Conservation (phyloP, 352 stramenopile genomes). For the Globisporangium paroecandrum region DNA sequence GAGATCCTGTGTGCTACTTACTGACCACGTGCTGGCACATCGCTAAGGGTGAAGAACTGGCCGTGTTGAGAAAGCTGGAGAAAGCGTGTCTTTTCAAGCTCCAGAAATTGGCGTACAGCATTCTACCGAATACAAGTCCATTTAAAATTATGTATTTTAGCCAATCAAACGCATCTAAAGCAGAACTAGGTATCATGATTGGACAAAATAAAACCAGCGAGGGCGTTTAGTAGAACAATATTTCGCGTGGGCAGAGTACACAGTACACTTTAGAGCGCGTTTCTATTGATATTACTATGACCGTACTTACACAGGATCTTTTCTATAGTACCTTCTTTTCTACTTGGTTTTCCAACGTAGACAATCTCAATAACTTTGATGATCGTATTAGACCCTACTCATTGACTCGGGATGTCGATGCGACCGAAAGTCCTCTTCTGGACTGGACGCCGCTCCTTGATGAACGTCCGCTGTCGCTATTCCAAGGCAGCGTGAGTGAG, state of each 20-base stretch:
- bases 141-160: neutral
- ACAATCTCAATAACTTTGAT: too few relatives aligned
- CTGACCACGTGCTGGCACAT: too few relatives aligned
- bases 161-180: neutral
- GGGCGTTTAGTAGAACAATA: too few relatives aligned
- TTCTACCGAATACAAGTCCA: neutral
- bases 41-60: too few relatives aligned
- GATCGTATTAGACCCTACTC: too few relatives aligned
- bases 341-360: neutral
- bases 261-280: neutral
- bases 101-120: neutral
- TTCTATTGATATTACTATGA: neutral
- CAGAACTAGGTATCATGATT: neutral
- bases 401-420: too few relatives aligned
- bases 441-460: too few relatives aligned
- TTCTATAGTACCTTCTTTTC: neutral
- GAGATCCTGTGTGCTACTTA: too few relatives aligned
- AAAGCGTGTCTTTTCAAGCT: neutral
- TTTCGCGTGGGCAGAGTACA: neutral
- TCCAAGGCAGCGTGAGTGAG: too few relatives aligned
- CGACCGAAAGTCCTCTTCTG: too few relatives aligned
- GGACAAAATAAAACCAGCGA: neutral
- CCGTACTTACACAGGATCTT: neutral
- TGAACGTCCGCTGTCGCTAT: too few relatives aligned
- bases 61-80: too few relatives aligned